A percentile compares a stretch with the other conserved stretches of the same genome.
Evolutionary conservation across 192 early-diverging fungal species (phyloP).

Genomic region (Linnemannia zychae): DNA sequence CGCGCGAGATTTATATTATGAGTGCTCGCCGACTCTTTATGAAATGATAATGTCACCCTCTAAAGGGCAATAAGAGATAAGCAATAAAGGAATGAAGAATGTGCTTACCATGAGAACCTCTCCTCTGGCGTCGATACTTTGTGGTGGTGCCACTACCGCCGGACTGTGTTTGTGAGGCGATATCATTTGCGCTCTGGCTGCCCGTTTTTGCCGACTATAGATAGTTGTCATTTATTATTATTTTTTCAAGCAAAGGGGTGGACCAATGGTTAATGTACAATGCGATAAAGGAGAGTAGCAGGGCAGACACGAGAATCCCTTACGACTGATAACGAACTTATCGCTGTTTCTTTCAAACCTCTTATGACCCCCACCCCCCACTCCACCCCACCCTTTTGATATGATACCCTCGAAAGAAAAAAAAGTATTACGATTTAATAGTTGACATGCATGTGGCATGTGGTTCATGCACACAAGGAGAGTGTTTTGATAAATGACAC

Average conservation of each 20-base stretch:
- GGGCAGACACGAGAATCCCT: not conserved
- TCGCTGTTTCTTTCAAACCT: not conserved
- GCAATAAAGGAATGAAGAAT: not conserved
- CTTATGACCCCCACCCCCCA: not conserved
- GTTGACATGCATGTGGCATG: not conserved
- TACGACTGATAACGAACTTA: not conserved
- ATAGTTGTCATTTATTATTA: not conserved
- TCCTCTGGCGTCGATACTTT: constrained; percentile 55
- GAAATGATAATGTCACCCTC: not conserved
- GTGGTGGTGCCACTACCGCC: constrained; percentile 12
- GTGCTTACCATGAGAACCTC: constrained; percentile 58
- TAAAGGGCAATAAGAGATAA: not conserved
- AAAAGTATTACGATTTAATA: too few relatives aligned
- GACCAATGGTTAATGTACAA: not conserved
- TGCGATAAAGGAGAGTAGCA: not conserved
- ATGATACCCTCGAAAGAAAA: not conserved
- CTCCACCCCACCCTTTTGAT: not conserved
- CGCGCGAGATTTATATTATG: not conserved
- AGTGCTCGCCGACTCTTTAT: not conserved
- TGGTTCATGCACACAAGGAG: not conserved
- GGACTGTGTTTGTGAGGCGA: constrained; percentile 13
- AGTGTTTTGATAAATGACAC: not conserved
- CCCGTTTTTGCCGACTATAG: constrained; percentile 20
- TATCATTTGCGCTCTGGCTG: constrained; percentile 1
- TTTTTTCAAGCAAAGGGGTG: not conserved